A percentile compares a stretch with the other conserved stretches of the same genome.
These are phyloP conservation scores for Leishmania guyanensis DNA, from an alignment of 208 protist genomes.

Conservation along the genomic window DNA sequence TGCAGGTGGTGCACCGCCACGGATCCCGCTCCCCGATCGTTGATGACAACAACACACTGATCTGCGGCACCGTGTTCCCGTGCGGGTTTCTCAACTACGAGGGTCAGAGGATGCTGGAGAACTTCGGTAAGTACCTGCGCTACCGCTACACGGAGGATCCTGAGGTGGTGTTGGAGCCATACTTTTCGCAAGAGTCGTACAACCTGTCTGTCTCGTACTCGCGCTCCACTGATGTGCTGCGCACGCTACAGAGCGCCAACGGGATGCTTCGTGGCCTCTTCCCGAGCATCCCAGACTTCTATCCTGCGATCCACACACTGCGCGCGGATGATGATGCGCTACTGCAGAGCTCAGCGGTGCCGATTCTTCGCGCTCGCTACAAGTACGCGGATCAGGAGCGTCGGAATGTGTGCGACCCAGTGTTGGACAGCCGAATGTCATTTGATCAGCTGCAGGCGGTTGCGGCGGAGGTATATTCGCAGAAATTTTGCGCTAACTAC, in stretches of 20 bases:
- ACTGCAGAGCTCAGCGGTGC: conserved; percentile 29
- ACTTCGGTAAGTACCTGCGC: conserved; percentile 46
- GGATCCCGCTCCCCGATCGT: conserved; percentile 44
- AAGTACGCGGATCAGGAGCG: conserved; percentile 27
- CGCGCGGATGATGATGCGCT: conserved; percentile 23
- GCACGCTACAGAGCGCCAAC: conserved; percentile 60
- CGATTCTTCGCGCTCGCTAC: conserved; percentile 28
- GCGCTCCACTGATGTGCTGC: conserved; percentile 57
- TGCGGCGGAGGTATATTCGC: conserved; percentile 37
- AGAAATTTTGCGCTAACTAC: conserved; percentile 44
- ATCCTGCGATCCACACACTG: conserved; percentile 61
- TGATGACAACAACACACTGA: conserved; percentile 34
- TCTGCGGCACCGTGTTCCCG: conserved; percentile 47
- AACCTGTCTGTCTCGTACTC: conserved; percentile 54
- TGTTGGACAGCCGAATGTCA: conserved; percentile 29
- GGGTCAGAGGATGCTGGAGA: conserved; percentile 46
- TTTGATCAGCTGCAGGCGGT: conserved; percentile 36
- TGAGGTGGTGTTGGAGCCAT: conserved; percentile 21
- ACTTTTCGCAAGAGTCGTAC: conserved; percentile 43
- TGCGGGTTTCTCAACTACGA: conserved; percentile 55
- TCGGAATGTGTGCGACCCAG: conserved; percentile 15
- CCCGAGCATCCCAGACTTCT: conserved; percentile 23
- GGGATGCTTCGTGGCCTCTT: conserved; percentile 51
- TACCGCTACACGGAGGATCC: conserved; percentile 40
- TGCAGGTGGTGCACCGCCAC: conserved; percentile 68